Evolutionary conservation across 306 rosid genomes (phyloP).

Genomic region (Acacia acuminata): DNA sequence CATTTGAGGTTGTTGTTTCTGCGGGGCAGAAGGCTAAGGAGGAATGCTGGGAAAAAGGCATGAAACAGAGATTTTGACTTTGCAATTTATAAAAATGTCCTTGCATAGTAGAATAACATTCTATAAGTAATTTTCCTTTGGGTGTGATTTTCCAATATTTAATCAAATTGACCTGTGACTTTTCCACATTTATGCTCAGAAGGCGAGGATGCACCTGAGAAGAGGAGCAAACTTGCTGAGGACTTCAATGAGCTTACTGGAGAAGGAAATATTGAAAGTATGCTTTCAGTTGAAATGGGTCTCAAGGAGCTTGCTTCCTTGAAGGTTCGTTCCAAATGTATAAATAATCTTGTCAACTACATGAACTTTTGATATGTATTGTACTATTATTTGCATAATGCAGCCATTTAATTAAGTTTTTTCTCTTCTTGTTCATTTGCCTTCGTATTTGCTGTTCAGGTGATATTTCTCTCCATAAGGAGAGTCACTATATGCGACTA

Average conservation of each 20-base stretch:
- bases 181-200: slow-evolving; percentile 22
- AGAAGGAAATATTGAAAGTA: slow-evolving; percentile 95
- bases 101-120: slow-evolving; percentile 19
- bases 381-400: slow-evolving; percentile 5
- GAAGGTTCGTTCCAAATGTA: slow-evolving; percentile 58
- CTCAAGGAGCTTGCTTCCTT: slow-evolving; percentile 87
- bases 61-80: slow-evolving; percentile 37
- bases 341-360: slow-evolving; percentile 28
- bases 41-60: slow-evolving; percentile 83
- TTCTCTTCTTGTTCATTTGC: slow-evolving; percentile 24
- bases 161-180: slow-evolving; percentile 6
- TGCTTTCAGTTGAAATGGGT: slow-evolving; percentile 99
- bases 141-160: slow-evolving; percentile 24
- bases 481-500: slow-evolving; percentile 5
- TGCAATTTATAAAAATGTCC: slow-evolving; percentile 31
- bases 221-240: slow-evolving; percentile 66
- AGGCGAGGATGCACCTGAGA: slow-evolving; percentile 74
- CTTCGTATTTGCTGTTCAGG: slow-evolving; percentile 15
- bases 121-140: slow-evolving; percentile 15
- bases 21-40: slow-evolving; percentile 99
- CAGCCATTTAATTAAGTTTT: slow-evolving; percentile 13
- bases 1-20: slow-evolving; percentile 95
- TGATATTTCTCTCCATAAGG: slow-evolving; percentile 12
- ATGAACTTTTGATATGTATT: not conserved
- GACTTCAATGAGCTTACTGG: slow-evolving; percentile 89